A percentile compares a stretch with the other conserved stretches of the same genome.
Conservation (phyloP, 2,329 filamentous ascomycete species). For the Cordyceps sp. region DNA sequence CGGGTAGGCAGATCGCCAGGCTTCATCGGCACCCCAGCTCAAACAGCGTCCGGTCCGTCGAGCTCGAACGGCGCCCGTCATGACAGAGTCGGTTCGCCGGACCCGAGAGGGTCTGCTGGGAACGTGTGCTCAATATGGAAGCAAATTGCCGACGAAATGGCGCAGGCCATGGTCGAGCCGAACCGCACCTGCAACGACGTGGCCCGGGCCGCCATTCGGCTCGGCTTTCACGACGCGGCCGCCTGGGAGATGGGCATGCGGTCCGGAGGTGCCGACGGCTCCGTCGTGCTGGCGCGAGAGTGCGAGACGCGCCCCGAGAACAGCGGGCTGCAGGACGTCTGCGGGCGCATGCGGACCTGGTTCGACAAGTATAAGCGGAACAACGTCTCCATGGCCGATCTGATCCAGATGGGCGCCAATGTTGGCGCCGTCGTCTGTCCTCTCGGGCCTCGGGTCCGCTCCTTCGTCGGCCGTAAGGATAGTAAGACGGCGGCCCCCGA, state of each 20-base stretch:
- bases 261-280: slow-evolving; percentile 25
- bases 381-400: slow-evolving; percentile 30
- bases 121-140: slow-evolving; percentile 25
- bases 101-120: slow-evolving; percentile 7
- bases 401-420: slow-evolving; percentile 32
- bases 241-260: slow-evolving; percentile 12
- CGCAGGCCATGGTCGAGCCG: slow-evolving; percentile 12
- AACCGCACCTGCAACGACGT: slow-evolving; percentile 20
- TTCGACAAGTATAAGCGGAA: slow-evolving; percentile 20
- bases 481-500: slow-evolving; percentile 17
- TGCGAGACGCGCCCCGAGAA: slow-evolving; percentile 22
- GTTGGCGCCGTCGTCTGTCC: slow-evolving; percentile 28
- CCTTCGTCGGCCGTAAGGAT: slow-evolving; percentile 32
- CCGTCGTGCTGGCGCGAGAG: slow-evolving; percentile 18
- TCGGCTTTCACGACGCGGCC: slow-evolving; percentile 28
- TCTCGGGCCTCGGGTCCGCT: slow-evolving; percentile 25
- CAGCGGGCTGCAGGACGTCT: slow-evolving; percentile 25
- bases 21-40: neutral
- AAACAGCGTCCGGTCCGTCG: too few relatives aligned
- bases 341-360: slow-evolving; percentile 18
- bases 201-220: slow-evolving; percentile 22
- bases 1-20: too few relatives aligned
- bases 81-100: too few relatives aligned
- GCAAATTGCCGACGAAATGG: slow-evolving; percentile 20
- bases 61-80: too few relatives aligned